phyloP scores from a whole-genome alignment of 768 basidiomycete genomes.

The Termitomyces bulborhizus region DNA sequence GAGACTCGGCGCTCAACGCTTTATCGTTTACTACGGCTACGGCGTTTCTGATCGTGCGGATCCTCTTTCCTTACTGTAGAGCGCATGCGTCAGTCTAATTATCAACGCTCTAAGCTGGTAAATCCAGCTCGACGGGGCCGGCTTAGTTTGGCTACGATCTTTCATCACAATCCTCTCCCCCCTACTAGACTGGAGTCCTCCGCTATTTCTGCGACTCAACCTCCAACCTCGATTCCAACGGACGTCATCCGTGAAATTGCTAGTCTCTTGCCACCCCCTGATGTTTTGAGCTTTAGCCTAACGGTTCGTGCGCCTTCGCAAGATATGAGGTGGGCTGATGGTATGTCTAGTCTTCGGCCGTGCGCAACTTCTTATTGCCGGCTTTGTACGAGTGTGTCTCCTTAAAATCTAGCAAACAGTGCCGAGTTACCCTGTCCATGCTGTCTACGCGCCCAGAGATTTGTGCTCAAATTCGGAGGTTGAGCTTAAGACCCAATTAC shows the following conservation, averaged over 20 bases:
- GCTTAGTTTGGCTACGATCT: slow-evolving; percentile 26
- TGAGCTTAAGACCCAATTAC: slow-evolving; percentile 44
- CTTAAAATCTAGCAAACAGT: slow-evolving; percentile 36
- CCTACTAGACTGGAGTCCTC: slow-evolving; percentile 18
- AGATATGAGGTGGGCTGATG: slow-evolving; percentile 1
- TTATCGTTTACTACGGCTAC: neutral
- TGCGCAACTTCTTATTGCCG: slow-evolving; percentile 29
- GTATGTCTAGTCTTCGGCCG: slow-evolving; percentile 20
- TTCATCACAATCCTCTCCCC: slow-evolving; percentile 25
- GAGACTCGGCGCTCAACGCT: neutral
- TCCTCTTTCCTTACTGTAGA: neutral
- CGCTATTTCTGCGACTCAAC: slow-evolving; percentile 16
- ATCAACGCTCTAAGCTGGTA: slow-evolving; percentile 5
- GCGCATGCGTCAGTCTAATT: neutral
- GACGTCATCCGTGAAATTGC: slow-evolving; percentile 36
- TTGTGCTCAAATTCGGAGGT: slow-evolving; percentile 32
- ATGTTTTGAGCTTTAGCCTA: slow-evolving; percentile 36
- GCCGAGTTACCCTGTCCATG: slow-evolving; percentile 30
- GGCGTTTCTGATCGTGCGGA: too few relatives aligned
- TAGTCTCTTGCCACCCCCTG: slow-evolving; percentile 25
- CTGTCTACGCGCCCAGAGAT: slow-evolving; percentile 27
- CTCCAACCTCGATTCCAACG: slow-evolving; percentile 26
- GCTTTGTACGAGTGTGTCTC: slow-evolving; percentile 38
- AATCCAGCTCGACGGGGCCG: slow-evolving; percentile 14
- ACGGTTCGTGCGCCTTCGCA: slow-evolving; percentile 24